Percentiles rank a stretch among this genome's conserved stretches.
phyloP scores from a whole-genome alignment of 2,329 filamentous ascomycete genomes.

The Aspergillus quadricinctus region DNA sequence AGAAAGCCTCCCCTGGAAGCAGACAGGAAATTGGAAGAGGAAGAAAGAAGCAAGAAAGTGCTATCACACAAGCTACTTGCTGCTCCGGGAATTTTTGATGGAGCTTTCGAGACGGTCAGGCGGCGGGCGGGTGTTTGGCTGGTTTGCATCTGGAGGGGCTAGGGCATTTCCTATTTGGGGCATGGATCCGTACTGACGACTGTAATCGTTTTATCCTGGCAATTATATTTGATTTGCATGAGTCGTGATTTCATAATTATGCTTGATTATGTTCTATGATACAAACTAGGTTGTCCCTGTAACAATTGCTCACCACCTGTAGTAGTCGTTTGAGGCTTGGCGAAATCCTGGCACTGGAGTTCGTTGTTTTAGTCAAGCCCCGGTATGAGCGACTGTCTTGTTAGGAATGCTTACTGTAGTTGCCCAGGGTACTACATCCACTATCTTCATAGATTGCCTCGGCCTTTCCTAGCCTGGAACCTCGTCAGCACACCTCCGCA shows the following conservation, averaged over 20 bases:
- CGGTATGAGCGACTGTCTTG: not conserved
- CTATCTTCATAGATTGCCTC: conserved; percentile 35
- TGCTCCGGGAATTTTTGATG: conserved; percentile 37
- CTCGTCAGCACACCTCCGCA: conserved; percentile 9
- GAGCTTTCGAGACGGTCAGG: conserved; percentile 26
- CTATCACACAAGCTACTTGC: conserved; percentile 14
- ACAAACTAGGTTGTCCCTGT: not conserved
- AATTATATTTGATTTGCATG: not conserved
- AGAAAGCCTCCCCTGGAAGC: conserved; percentile 17
- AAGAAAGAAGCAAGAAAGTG: conserved; percentile 6
- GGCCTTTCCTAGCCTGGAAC: conserved; percentile 37
- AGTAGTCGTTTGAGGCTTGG: conserved; percentile 12
- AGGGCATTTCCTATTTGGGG: conserved; percentile 15
- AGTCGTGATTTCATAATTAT: not conserved
- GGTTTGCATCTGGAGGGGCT: conserved; percentile 36
- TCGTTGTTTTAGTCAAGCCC: conserved; percentile 1
- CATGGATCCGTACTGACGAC: not conserved
- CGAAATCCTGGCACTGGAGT: conserved; percentile 20
- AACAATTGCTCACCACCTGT: conserved; percentile 8
- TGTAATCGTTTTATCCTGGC: not conserved
- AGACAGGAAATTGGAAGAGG: conserved; percentile 7
- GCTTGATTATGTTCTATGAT: not conserved
- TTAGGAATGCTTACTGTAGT: conserved; percentile 22
- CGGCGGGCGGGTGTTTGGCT: conserved; percentile 30
- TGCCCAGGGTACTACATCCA: conserved; percentile 30